A percentile compares a stretch with the other conserved stretches of the same genome.
Evolutionary conservation across 2,329 filamentous ascomycete species (phyloP).

Genomic region (Fusarium praegraminearum): DNA sequence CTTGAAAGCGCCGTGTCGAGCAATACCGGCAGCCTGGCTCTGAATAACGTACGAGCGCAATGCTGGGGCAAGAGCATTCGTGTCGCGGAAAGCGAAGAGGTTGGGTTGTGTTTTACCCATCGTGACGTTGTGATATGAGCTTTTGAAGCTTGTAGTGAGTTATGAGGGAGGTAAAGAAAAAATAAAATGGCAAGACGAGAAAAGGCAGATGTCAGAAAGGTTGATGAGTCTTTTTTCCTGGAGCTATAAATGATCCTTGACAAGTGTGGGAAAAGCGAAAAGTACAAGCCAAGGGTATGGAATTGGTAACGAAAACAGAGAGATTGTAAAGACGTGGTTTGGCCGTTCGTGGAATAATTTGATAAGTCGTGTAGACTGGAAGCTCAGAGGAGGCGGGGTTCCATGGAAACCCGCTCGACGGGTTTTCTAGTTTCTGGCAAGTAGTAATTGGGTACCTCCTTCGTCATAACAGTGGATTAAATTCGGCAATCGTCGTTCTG

Average conservation of each 20-base stretch:
- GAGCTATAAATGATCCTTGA: slow-evolving; percentile 25
- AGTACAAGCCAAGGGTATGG: slow-evolving; percentile 10
- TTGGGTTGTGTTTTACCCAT: slow-evolving; percentile 71
- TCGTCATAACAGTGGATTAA: slow-evolving; percentile 32
- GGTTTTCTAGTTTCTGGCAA: slow-evolving; percentile 25
- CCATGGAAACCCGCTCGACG: slow-evolving; percentile 7
- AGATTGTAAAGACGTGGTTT: slow-evolving; percentile 23
- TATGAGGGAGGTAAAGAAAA: slow-evolving; percentile 13
- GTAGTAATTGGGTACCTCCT: slow-evolving; percentile 30
- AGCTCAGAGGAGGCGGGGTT: slow-evolving; percentile 39
- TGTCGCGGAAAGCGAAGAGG: slow-evolving; percentile 83
- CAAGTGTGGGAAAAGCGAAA: slow-evolving; percentile 5
- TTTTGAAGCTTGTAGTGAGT: slow-evolving; percentile 36
- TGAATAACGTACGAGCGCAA: slow-evolving; percentile 87
- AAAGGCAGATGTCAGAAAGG: background rate
- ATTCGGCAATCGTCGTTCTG: slow-evolving; percentile 32
- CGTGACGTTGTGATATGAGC: slow-evolving; percentile 40
- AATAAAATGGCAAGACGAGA: slow-evolving; percentile 8
- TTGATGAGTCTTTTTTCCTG: slow-evolving; percentile 19
- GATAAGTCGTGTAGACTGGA: slow-evolving; percentile 24
- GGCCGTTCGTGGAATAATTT: slow-evolving; percentile 35
- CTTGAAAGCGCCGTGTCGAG: slow-evolving; percentile 87
- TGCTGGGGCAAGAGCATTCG: slow-evolving; percentile 77
- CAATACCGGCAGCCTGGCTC: slow-evolving; percentile 81
- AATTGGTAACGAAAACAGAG: slow-evolving; percentile 14